Evolutionary conservation across 441 rosid genomes (phyloP).

Genomic region (Erysimum pusillum): DNA sequence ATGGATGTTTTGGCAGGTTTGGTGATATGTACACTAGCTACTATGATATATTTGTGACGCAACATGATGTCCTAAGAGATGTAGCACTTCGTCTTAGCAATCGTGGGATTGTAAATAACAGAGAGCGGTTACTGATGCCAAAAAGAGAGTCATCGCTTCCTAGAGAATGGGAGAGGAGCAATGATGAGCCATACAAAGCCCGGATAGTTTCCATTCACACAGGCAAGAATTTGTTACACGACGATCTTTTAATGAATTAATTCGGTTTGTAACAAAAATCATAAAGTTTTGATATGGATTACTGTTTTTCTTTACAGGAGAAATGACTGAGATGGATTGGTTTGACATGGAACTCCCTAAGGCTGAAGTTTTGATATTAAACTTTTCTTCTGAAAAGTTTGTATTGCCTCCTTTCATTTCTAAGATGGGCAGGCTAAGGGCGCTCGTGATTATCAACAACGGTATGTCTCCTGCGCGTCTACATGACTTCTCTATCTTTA

Average conservation of each 20-base stretch:
- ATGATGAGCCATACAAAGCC: conserved; percentile 69
- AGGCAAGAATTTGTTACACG: conserved; percentile 48
- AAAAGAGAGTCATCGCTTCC: conserved; percentile 67
- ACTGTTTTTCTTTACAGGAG: conserved; percentile 51
- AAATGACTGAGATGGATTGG: conserved; percentile 92
- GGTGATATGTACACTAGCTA: conserved; percentile 71
- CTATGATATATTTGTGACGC: conserved; percentile 74
- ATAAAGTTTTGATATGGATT: conserved; percentile 3
- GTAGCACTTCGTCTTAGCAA: conserved; percentile 74
- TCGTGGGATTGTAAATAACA: conserved; percentile 52
- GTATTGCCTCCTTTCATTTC: conserved; percentile 80
- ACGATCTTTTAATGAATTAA: not conserved
- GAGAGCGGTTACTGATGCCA: conserved; percentile 76
- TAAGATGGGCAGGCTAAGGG: conserved; percentile 78
- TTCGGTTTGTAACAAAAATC: conserved; percentile 1
- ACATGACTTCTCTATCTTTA: conserved; percentile 59
- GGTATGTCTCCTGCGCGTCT: conserved; percentile 60
- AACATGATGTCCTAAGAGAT: conserved; percentile 87
- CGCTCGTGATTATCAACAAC: conserved; percentile 70
- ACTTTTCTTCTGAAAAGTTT: conserved; percentile 65
- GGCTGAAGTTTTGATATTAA: conserved; percentile 80
- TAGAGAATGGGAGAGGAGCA: conserved; percentile 80
- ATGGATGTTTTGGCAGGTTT: conserved; percentile 53
- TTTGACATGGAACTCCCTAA: conserved; percentile 77
- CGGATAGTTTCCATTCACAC: conserved; percentile 81